phyloP scores from a whole-genome alignment of 345 rosid species.

The Eucalyptus pauciflora region DNA sequence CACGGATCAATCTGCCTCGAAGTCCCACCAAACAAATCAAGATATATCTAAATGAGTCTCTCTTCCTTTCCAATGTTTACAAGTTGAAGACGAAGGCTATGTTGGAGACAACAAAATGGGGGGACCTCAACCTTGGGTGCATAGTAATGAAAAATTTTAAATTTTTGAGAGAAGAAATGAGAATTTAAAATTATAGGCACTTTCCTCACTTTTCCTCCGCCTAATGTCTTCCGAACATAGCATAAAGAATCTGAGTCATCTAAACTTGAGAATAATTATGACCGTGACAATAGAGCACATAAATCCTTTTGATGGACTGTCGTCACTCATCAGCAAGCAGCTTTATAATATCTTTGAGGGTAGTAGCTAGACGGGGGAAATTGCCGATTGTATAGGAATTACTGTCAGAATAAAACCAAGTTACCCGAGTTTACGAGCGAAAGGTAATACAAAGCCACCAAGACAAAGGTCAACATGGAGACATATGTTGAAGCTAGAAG shows the following conservation, averaged over 20 bases:
- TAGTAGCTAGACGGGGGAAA: background rate
- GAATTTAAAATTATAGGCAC: background rate
- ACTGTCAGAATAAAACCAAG: background rate
- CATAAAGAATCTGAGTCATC: background rate
- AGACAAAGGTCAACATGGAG: constrained; percentile 98
- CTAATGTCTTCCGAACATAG: background rate
- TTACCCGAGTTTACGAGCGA: constrained; percentile 85
- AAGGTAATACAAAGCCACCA: constrained; percentile 97
- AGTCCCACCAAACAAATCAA: background rate
- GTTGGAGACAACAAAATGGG: background rate
- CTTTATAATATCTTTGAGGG: background rate
- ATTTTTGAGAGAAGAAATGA: background rate
- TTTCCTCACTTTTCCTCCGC: background rate
- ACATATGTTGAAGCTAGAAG: constrained; percentile 65
- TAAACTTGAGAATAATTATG: background rate
- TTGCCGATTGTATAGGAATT: background rate
- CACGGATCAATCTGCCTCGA: background rate
- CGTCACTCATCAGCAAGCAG: background rate
- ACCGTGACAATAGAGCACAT: background rate
- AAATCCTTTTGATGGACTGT: background rate
- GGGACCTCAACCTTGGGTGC: background rate
- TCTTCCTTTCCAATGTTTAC: background rate
- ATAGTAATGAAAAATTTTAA: background rate
- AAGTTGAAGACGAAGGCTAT: background rate
- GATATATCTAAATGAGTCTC: background rate